Evolutionary conservation across 139 green algal genomes (phyloP).

Genomic region (Picochlorum sp.): DNA sequence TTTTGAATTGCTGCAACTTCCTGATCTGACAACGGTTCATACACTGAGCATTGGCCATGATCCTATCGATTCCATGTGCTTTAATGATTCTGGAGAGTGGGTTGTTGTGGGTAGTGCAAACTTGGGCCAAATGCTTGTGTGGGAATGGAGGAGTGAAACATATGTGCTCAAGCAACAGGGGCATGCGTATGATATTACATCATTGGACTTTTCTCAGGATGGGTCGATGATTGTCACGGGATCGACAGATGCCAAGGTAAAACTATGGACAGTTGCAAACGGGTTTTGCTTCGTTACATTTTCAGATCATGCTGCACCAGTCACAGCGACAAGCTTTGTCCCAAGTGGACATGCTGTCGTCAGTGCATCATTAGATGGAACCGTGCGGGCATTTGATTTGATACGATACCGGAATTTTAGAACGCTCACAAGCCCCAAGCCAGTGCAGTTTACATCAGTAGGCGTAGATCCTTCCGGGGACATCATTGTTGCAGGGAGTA

Average conservation of each 20-base stretch:
- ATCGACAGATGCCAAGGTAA: slow-evolving; percentile 80
- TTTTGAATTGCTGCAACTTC: slow-evolving; percentile 86
- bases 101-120: slow-evolving; percentile 64
- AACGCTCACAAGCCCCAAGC: slow-evolving; percentile 73
- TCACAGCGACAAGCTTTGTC: slow-evolving; percentile 75
- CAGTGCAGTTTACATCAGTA: slow-evolving; percentile 78
- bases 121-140: slow-evolving; percentile 96
- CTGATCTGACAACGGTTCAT: slow-evolving; percentile 60
- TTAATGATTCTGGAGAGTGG: slow-evolving; percentile 84
- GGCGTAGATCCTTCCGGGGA: slow-evolving; percentile 82
- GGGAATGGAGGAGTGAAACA: slow-evolving; percentile 93
- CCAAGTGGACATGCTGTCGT: slow-evolving; percentile 35
- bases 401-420: slow-evolving; percentile 91
- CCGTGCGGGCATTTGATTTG: slow-evolving; percentile 89
- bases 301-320: slow-evolving; percentile 74
- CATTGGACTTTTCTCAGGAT: slow-evolving; percentile 74
- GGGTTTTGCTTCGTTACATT: slow-evolving; percentile 94
- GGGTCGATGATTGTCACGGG: slow-evolving; percentile 75
- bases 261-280: slow-evolving; percentile 68
- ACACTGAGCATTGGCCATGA: slow-evolving; percentile 43
- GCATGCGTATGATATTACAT: slow-evolving; percentile 76
- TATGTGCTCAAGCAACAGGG: slow-evolving; percentile 91
- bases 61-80: slow-evolving; percentile 53
- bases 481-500: slow-evolving; percentile 71
- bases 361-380: slow-evolving; percentile 67